Evolutionary conservation across 768 basidiomycete genomes (phyloP), one percentile per base, ranked within the genome.

Genomic region (Paxillus rubicundulus): DNA sequence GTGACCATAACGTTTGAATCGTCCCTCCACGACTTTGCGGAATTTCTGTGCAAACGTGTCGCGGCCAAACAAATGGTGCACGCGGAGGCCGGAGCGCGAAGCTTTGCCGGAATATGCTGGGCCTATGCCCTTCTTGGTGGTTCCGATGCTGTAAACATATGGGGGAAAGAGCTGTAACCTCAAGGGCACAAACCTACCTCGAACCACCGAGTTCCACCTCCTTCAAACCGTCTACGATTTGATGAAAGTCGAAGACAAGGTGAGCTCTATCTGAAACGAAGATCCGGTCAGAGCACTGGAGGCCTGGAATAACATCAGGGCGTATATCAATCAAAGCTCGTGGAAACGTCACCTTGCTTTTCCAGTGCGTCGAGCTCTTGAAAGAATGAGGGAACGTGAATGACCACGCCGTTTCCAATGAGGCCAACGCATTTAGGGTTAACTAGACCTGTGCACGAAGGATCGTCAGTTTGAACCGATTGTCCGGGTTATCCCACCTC

Each of bases 81-180:
- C 85, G 45, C 97, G 85, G 42, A 99, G 79, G 49, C 97, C 97
- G 0, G 94, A 97, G 43, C 97, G 87, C 10, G 93, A 96, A 14
- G 97, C 93, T 72, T 98, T 99, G 45, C 88, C 89, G 46, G 95
- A 97, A 77, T 99, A 99, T 12, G 97, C 89, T 70, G 97, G 97
- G 71, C 97, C 97, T 65, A 99, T 98, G 47, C 97, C 97, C 70
- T 86, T 92, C 82, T 90, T 94, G 45, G 97, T 99, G 32, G 97
- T 99, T 21, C 97, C 97, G 66, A 99, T 98, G 71, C 90, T 92
- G 62, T 14, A 16, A 33, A 49, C 43, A 47, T 24, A 34, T 50
- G 21, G 27, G 50, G 39, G n/a, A 14, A 17, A 34, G 8, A 13
- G 32, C 17, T 13, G 42, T 13, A 16, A 9, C 24, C 36, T 7